A percentile compares a stretch with the other conserved stretches of the same genome.
Conservation (phyloP, 345 rosid genomes). For the Raphanus sativus region DNA sequence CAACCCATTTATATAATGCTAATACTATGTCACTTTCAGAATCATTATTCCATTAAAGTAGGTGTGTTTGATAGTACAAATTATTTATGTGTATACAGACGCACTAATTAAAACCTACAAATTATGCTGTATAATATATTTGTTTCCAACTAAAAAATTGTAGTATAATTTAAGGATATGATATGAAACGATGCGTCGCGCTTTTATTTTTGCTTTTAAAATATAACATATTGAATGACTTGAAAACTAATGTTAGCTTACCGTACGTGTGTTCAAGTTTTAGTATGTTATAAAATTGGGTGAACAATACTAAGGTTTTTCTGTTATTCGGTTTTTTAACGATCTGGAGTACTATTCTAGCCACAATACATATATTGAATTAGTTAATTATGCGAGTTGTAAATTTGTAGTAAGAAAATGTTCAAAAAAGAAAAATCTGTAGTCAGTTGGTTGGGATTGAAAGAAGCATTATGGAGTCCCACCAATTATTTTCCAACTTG, state of each 20-base stretch:
- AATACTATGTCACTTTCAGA: too few species aligned
- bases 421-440: neutral
- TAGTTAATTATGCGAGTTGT: neutral
- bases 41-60: slow-evolving; percentile 22
- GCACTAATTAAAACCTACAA: slow-evolving; percentile 2
- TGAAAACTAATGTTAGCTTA: slow-evolving; percentile 7
- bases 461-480: slow-evolving; percentile 29
- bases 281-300: neutral
- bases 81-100: neutral
- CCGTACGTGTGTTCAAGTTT: slow-evolving; percentile 21
- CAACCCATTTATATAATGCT: too few species aligned
- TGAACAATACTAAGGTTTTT: slow-evolving; percentile 11
- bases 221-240: neutral
- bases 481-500: slow-evolving; percentile 7
- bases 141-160: neutral
- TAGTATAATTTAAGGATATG: neutral
- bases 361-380: neutral
- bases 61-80: slow-evolving; percentile 9
- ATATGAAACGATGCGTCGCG: neutral
- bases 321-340: neutral
- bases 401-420: neutral
- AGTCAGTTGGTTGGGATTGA: slow-evolving; percentile 13
- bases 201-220: neutral
- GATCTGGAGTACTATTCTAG: neutral
- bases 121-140: neutral